Evolutionary conservation across 345 rosid genomes (phyloP).

Genomic region (Populus nigra): DNA sequence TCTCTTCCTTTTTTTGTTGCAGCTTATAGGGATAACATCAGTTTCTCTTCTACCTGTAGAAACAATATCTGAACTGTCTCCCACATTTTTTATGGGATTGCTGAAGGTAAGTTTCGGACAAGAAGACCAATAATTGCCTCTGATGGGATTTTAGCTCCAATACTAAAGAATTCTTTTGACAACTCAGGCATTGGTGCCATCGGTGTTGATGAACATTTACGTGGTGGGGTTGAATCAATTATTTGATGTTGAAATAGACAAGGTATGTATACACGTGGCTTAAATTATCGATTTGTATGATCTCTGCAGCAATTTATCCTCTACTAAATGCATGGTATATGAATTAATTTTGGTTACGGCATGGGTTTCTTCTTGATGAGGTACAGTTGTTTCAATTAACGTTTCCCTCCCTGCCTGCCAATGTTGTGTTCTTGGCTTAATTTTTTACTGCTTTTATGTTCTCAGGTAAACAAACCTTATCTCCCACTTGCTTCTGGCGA

Average conservation of each 20-base stretch:
- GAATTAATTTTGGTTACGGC: too few relatives aligned
- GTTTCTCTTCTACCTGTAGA: constrained; percentile 33
- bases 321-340: too few relatives aligned
- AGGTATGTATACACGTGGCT: constrained; percentile 12
- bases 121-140: not conserved
- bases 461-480: constrained; percentile 34
- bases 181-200: constrained; percentile 30
- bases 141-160: not conserved
- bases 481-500: constrained; percentile 41
- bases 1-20: not conserved
- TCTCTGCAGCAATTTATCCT: not conserved
- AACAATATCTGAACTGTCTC: constrained; percentile 23
- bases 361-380: too few relatives aligned
- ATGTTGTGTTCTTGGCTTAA: not conserved
- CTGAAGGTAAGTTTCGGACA: constrained; percentile 23
- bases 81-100: constrained; percentile 26
- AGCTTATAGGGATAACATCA: constrained; percentile 32
- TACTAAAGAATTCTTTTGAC: not conserved
- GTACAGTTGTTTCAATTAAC: not conserved
- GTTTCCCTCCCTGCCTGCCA: not conserved
- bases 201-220: constrained; percentile 33
- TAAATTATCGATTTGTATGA: not conserved
- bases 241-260: constrained; percentile 37
- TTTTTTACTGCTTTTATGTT: not conserved
- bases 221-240: constrained; percentile 35